A percentile compares a stretch with the other conserved stretches of the same genome.
These are phyloP conservation scores for Colletotrichum sp. DNA, from an alignment of 2,329 filamentous ascomycete species.

Conservation along the genomic window DNA sequence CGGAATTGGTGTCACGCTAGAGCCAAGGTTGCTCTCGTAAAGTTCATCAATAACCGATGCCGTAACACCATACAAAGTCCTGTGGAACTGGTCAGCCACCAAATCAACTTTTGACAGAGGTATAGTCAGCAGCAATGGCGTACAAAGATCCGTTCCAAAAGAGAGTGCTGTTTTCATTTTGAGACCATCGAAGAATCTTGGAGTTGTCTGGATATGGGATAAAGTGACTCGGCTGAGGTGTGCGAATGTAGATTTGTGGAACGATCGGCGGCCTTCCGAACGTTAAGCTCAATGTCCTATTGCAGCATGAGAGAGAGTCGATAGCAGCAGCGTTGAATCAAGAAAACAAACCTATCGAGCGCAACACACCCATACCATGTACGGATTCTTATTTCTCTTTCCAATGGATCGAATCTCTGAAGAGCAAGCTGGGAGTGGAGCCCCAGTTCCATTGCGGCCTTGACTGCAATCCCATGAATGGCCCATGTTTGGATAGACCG, in stretches of 20 bases:
- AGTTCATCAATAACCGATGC: constrained; percentile 42
- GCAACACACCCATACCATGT: constrained; percentile 56
- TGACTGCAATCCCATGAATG: constrained; percentile 56
- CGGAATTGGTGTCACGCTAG: constrained; percentile 25
- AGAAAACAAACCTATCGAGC: constrained; percentile 42
- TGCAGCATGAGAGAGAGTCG: too few relatives aligned
- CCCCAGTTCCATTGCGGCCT: constrained; percentile 55
- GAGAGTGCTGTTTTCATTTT: constrained; percentile 7
- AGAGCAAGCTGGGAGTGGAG: constrained; percentile 49
- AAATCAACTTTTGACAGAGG: neutral
- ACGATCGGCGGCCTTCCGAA: constrained; percentile 54
- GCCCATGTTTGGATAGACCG: constrained; percentile 59
- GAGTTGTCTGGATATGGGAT: neutral
- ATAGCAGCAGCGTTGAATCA: neutral
- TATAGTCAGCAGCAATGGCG: neutral
- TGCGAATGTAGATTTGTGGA: constrained; percentile 45
- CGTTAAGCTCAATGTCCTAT: constrained; percentile 53
- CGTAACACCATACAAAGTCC: constrained; percentile 36
- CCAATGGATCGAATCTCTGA: constrained; percentile 38
- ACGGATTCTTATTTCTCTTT: constrained; percentile 52
- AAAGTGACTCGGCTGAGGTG: constrained; percentile 36
- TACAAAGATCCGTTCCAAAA: constrained; percentile 41
- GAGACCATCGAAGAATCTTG: neutral
- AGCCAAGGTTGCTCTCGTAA: constrained; percentile 50
- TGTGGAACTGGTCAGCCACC: neutral